Base-by-base conservation (phyloP, 495 filamentous ascomycete genomes). In the Lepraria neglecta region DNA sequence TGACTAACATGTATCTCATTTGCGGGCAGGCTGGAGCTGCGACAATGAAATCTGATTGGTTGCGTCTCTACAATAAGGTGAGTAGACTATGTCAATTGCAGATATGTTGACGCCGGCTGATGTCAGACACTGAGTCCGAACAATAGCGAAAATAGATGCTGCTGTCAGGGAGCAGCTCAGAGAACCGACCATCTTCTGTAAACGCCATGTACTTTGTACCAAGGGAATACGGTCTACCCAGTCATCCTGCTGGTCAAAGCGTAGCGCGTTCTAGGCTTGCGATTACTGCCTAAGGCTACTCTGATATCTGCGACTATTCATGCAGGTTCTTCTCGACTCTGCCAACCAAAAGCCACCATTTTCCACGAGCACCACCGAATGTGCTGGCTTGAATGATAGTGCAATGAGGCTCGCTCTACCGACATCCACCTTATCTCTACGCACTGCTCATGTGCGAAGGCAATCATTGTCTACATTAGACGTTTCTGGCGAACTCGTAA, bases 171-270 rank as follows among this genome's bases (percentile, higher is more conserved):
- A 4, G 31, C 28, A 54, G 30, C 31, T 17, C 3, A 11, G 30
- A 54, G 9, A 11, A 24, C 9, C 17, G 3, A 24, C 9, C 17
- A 1, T 10, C 2, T 21, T 12, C 51, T 54, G 6, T 38, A 2
- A 38, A 10, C 9, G 35, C 35, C n/a, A 33, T 35, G 35, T 38
- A 54, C 35, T 21, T 10, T 12, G 31, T 21, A 54, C 35, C 19
- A 54, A 35, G 51, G 17, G 51, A 54, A 21, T 10, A 21, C 6
- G 31, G 51, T 30, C 28, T 54, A 35, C 50, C 15, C 50, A 53
- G 50, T 53, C 50, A 53, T 35, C 19, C 33, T 54, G 28, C 31
- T 35, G 51, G 51, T 53, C 51, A 35, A 53, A 53, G 51, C 51
- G 51, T 27, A 38, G 51, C 9, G 28, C 51, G 51, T 38, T 54